Evolutionary conservation across 1,284 basidiomycete genomes (phyloP).

Genomic region (Anthracocystis walkeri): DNA sequence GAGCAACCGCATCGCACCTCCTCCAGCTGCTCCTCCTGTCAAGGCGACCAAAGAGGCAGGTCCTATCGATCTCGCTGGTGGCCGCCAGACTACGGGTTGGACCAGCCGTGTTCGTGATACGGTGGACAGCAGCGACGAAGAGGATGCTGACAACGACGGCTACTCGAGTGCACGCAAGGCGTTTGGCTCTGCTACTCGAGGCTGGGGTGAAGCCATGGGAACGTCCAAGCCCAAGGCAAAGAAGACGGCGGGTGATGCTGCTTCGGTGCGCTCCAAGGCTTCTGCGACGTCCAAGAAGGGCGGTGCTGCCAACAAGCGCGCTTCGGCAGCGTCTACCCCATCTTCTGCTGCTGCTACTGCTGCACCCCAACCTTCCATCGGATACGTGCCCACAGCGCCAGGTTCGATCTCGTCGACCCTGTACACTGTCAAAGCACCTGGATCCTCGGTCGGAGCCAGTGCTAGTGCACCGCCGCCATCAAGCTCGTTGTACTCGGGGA

Average conservation of each 20-base stretch:
- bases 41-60: constrained; percentile 44
- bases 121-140: constrained; percentile 60
- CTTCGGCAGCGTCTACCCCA: not conserved
- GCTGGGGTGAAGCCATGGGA: constrained; percentile 61
- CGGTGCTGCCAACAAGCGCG: constrained; percentile 18
- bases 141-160: constrained; percentile 47
- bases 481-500: constrained; percentile 38
- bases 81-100: constrained; percentile 57
- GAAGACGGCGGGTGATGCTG: constrained; percentile 37
- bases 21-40: constrained; percentile 44
- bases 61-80: constrained; percentile 41
- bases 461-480: constrained; percentile 19
- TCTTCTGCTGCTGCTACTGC: constrained; percentile 1
- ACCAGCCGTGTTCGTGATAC: constrained; percentile 57
- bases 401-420: constrained; percentile 38
- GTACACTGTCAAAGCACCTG: constrained; percentile 43
- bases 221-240: constrained; percentile 37
- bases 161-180: constrained; percentile 63
- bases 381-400: constrained; percentile 38
- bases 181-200: constrained; percentile 59
- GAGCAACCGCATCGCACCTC: constrained; percentile 56
- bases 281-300: constrained; percentile 29
- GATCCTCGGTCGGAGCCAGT: constrained; percentile 26
- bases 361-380: constrained; percentile 26
- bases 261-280: constrained; percentile 35